Evolutionary conservation across 2,329 filamentous ascomycete genomes (phyloP), one percentile per base, ranked within the genome.

Genomic region (Exserohilum rostratum): DNA sequence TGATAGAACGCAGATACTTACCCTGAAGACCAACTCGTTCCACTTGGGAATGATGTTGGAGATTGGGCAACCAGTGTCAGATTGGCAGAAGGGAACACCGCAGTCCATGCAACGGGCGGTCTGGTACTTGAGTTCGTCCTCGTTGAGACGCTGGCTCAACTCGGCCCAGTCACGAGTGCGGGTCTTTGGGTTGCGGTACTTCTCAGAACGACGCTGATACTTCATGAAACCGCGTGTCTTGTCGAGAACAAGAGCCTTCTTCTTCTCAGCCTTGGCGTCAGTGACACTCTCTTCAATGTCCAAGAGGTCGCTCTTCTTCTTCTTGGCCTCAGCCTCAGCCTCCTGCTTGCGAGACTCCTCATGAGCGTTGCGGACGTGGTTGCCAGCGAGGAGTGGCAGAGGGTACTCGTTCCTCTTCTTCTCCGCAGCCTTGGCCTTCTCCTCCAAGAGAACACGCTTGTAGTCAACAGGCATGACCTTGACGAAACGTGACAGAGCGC

Each of bases 211-310:
- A 50, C 93, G 90, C 74, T 90, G 86, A 80, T 97, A 98, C 78
- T 96, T 95, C 91, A 96, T 97, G 83, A 98, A 98, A 27, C 93
- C 93, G 67, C 87, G 88, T 1, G 93, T 98, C 85, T 98, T 98
- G 81, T 98, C 93, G n/a, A 98, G 85, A 6, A 97, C 91, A 17
- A 97, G 83, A 5, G 92, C 90, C 76, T 93, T 92, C 81, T 89
- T 89, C 83, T 96, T 96, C 80, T 96, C 92, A 1, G 87, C 88
- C 66, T 90, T 90, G 34, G 85, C 85, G 76, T 97, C 92, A 12
- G 87, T 87, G 47, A 98, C 83, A 58, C 90, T 93, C 79, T 97
- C 93, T 72, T 98, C 93, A 53, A 98, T 93, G 69, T 98, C 93
- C 38, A 79, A 73, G 3, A 88, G 76, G 52, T 90, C 86, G 17